Conservation (phyloP, 139 green algal species). For the Micromonas pusilla region DNA sequence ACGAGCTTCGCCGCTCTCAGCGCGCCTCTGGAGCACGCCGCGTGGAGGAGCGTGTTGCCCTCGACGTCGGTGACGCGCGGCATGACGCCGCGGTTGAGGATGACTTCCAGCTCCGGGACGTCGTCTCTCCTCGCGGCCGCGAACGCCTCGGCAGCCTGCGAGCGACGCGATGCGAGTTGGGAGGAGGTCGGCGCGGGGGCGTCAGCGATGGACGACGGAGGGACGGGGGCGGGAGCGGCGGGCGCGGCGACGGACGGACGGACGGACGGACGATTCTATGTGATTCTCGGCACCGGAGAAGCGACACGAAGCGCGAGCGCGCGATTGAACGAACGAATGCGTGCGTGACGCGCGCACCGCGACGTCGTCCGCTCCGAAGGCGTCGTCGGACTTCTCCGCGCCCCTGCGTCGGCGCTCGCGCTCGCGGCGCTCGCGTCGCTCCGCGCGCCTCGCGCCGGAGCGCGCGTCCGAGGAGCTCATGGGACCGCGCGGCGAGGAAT, state of each 20-base stretch:
- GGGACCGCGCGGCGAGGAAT: too few species aligned
- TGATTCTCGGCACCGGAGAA: too few species aligned
- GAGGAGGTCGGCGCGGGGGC: too few species aligned
- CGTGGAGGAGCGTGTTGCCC: constrained; percentile 24
- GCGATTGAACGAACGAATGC: too few species aligned
- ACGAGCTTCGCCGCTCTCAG: constrained; percentile 2
- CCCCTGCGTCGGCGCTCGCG: not conserved
- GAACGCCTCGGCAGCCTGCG: not conserved
- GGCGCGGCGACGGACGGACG: too few species aligned
- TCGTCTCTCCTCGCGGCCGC: not conserved
- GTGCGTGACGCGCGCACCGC: too few species aligned
- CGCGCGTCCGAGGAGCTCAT: not conserved
- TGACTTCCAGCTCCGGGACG: not conserved
- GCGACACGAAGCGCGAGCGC: too few species aligned
- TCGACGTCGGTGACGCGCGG: not conserved
- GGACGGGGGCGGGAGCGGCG: too few species aligned
- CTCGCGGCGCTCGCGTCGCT: not conserved
- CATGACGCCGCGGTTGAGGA: not conserved
- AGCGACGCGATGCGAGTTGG: too few species aligned
- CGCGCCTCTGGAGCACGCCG: not conserved
- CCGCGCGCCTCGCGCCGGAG: not conserved
- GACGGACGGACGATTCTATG: too few species aligned
- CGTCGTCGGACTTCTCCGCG: not conserved
- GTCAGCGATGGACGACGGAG: too few species aligned
- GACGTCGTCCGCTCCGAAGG: not conserved